Base-by-base conservation (phyloP, 2,329 filamentous ascomycete species). In the Colletotrichum sidae region DNA sequence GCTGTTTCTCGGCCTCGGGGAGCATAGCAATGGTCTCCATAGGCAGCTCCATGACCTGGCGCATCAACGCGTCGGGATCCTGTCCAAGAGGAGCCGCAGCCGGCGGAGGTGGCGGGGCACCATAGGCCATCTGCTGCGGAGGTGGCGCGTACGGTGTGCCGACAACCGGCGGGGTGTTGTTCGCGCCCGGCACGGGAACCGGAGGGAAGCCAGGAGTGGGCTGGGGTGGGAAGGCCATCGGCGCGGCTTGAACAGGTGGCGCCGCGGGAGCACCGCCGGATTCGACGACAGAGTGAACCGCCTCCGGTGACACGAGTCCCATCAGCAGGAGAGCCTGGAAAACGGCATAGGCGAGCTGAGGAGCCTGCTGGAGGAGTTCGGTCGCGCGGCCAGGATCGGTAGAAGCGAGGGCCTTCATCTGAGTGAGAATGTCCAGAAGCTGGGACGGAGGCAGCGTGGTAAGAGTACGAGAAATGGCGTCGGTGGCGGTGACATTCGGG, bases 271-370 rank as follows among this genome's bases (percentile, higher is more conserved):
- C 74, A 59, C 79, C 76, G 38, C 75, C 76, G 5, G 83, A 79
- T 73, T 96, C 92, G 57, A 97, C 86, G 37, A 98, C 92, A 5
- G 91, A 90, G 68, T 90, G 87, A 59, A 98, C 89, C 3, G 94
- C 90, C 71, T 90, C 90, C 12, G 93, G 92, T 63, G 96, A 95
- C 60, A 98, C 93, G 9, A 98, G 88, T 50, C 94, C 93, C 88
- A 98, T 96, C 42, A 97, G 88, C 2, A 98, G 87, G 9, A 98
- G 86, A 33, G 94, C 92, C 79, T 98, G 95, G 80, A 98, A 98
- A 70, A 98, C 91, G 63, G 96, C 96, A 73, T 97, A 98, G 5
- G 93, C 89, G 49, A 99, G 88, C 79, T 99, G 96, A 0, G 96
- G 96, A 2, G 94, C 94, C 80, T 95, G 91, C 68, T 91, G 86